Percentiles rank a stretch among this genome's conserved stretches.
These are phyloP conservation scores for Quercus parvula DNA, from an alignment of 306 rosid genomes.

Conservation along the genomic window DNA sequence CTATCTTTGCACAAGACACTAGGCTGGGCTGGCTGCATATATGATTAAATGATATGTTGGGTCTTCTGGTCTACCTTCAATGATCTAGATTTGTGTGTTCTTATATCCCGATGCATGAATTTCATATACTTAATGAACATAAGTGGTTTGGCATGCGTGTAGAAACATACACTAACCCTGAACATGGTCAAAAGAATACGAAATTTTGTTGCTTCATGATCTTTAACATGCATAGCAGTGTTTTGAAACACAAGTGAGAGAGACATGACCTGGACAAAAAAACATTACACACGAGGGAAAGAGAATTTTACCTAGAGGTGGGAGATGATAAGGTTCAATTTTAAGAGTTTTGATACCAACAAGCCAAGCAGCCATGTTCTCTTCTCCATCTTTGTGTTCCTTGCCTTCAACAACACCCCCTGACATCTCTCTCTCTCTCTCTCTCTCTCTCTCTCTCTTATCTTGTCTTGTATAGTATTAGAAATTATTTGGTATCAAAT, in stretches of 20 bases:
- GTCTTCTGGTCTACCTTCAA: neutral
- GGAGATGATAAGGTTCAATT: conserved; percentile 21
- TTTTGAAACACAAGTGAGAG: neutral
- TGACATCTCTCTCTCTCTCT: conserved; percentile 20
- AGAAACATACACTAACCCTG: no score
- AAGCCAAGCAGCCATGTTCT: conserved; percentile 36
- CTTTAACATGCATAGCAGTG: no score
- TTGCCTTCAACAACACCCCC: neutral
- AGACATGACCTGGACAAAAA: neutral
- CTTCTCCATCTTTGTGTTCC: conserved; percentile 10
- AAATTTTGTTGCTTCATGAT: no score
- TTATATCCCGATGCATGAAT: neutral
- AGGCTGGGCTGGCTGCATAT: no score
- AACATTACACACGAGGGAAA: neutral
- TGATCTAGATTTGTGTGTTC: neutral
- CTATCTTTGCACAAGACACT: no score
- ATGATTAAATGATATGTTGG: neutral
- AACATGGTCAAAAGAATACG: no score
- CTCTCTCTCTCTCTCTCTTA: neutral
- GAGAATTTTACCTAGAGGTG: conserved; percentile 10
- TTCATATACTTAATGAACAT: neutral
- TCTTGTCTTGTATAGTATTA: no score
- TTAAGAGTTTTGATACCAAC: conserved; percentile 15
- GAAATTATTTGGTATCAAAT: no score
- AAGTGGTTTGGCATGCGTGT: no score